A percentile compares a stretch with the other conserved stretches of the same genome.
Conservation (phyloP, 768 basidiomycete genomes). For the Trametes coccinea region DNA sequence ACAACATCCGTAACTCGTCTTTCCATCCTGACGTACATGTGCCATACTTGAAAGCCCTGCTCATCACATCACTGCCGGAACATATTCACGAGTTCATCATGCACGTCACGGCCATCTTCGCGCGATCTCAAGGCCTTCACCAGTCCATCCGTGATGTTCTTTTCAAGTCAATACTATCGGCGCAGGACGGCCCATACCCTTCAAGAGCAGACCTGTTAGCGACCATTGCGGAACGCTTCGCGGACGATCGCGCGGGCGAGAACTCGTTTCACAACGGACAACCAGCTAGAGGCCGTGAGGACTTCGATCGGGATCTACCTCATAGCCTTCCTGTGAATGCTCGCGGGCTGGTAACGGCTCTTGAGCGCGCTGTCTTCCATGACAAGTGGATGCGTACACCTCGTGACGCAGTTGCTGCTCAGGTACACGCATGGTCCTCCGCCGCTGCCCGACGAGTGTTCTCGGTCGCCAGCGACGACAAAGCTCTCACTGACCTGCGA, state of each 20-base stretch:
- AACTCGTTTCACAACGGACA: not conserved
- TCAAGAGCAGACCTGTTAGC: not conserved
- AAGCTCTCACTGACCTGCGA: not conserved
- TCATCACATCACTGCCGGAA: conserved; percentile 31
- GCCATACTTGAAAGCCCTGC: conserved; percentile 46
- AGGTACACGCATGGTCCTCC: not conserved
- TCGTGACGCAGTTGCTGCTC: not conserved
- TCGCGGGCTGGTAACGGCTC: not conserved
- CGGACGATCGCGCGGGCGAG: not conserved
- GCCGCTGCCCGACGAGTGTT: not conserved
- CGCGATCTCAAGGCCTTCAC: not conserved
- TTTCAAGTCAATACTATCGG: not conserved
- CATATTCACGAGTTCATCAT: conserved; percentile 14
- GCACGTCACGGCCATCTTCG: not conserved
- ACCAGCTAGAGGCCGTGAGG: not conserved
- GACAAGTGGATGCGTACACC: too few relatives aligned
- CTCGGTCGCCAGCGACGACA: not conserved
- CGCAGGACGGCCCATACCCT: too few relatives aligned
- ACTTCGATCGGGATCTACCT: not conserved
- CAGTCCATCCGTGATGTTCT: not conserved
- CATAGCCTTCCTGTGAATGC: not conserved
- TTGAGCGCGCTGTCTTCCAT: conserved; percentile 1
- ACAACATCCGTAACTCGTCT: conserved; percentile 39
- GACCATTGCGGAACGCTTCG: conserved; percentile 18
- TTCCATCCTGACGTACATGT: conserved; percentile 46